Evolutionary conservation across 768 basidiomycete species (phyloP).

Genomic region (Amanita phalloides): DNA sequence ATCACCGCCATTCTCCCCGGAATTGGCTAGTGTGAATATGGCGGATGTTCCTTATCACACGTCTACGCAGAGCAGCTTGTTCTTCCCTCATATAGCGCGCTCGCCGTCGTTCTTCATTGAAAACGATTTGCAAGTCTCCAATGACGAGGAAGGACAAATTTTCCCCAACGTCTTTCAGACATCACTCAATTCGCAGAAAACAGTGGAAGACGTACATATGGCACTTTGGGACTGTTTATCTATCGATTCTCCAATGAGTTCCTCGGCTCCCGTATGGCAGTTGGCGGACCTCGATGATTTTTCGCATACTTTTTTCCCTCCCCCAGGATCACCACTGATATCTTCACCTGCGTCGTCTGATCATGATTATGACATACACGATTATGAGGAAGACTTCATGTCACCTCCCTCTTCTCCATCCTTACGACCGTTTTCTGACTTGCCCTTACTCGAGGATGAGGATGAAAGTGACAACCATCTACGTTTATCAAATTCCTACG

Average conservation of each 20-base stretch:
- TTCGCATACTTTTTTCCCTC: neutral
- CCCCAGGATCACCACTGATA: conserved; percentile 19
- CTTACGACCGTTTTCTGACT: conserved; percentile 5
- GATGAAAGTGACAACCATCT: neutral
- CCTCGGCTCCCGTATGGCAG: neutral
- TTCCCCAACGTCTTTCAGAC: neutral
- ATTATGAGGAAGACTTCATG: conserved; percentile 1
- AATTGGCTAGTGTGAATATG: conserved; percentile 14
- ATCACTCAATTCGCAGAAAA: neutral
- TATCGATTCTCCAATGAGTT: neutral
- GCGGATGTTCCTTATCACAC: neutral
- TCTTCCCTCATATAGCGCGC: neutral
- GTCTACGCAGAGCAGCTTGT: conserved; percentile 10
- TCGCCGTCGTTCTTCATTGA: neutral
- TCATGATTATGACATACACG: conserved; percentile 16
- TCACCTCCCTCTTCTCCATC: conserved; percentile 8
- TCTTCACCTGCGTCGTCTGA: conserved; percentile 14
- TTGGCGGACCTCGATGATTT: neutral
- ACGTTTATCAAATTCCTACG: neutral
- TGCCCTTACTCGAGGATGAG: conserved; percentile 4
- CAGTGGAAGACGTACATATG: neutral
- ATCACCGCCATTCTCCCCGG: conserved; percentile 24
- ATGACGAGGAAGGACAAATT: neutral
- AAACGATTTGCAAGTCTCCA: neutral
- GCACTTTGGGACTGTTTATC: neutral